Conservation (phyloP, 2,329 filamentous ascomycete species). For the Epichloe elymi region DNA sequence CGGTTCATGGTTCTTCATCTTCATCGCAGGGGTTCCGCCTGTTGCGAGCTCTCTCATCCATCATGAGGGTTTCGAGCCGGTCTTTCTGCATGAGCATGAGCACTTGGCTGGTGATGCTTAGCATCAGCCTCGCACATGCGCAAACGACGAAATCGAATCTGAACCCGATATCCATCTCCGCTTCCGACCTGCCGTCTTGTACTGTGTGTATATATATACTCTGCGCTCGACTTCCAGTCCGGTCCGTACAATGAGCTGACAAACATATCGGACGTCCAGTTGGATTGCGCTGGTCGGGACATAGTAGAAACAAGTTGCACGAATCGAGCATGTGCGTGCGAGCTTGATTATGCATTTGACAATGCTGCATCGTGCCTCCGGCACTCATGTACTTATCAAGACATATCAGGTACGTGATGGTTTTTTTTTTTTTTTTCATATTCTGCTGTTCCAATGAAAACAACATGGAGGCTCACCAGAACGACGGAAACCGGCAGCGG, state of each 20-base stretch:
- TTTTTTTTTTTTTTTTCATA: no score
- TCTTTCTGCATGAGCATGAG: not conserved
- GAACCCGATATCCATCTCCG: not conserved
- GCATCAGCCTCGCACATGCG: not conserved
- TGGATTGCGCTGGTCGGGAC: not conserved
- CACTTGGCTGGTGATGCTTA: not conserved
- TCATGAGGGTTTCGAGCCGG: not conserved
- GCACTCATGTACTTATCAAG: not conserved
- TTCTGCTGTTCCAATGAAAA: not conserved
- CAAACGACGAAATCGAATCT: not conserved
- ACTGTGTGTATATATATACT: not conserved
- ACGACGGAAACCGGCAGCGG: not conserved
- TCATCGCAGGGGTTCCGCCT: not conserved
- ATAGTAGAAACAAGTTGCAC: not conserved
- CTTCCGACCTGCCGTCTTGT: conserved; percentile 1
- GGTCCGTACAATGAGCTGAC: not conserved
- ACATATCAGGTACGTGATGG: not conserved
- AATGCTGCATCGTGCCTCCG: not conserved
- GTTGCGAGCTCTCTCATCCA: not conserved
- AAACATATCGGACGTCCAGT: not conserved
- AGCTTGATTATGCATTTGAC: conserved; percentile 2
- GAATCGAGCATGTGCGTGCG: not conserved
- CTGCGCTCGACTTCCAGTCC: not conserved
- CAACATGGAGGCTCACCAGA: not conserved
- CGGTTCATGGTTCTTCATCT: not conserved